These are phyloP conservation scores for Artemisia tridentata DNA, from an alignment of 129 eudicot genomes.

Conservation along the genomic window DNA sequence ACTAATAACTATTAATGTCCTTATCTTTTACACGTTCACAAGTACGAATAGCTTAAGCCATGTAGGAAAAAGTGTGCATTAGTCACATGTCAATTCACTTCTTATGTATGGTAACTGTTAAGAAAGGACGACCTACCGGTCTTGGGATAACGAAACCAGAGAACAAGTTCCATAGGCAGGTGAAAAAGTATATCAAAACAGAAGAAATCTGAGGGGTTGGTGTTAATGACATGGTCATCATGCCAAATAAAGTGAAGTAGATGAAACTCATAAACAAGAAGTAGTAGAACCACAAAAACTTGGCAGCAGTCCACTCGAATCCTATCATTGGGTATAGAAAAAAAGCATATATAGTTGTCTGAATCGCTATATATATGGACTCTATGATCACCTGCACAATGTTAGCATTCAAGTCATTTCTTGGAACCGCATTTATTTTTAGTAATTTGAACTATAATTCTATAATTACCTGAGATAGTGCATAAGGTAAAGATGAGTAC, in stretches of 20 bases:
- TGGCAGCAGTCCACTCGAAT: constrained; percentile 36
- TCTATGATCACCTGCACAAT: constrained; percentile 44
- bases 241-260: constrained; percentile 39
- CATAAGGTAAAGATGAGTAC: constrained; percentile 49
- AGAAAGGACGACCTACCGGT: constrained; percentile 15
- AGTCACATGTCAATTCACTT: not conserved
- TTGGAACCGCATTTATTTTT: not conserved
- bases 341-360: constrained; percentile 25
- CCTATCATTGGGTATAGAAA: constrained; percentile 38
- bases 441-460: not conserved
- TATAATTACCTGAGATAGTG: constrained; percentile 44
- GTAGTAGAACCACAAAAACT: constrained; percentile 38
- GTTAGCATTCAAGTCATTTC: constrained; percentile 4
- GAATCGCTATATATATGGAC: constrained; percentile 33
- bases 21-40: no score
- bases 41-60: no score
- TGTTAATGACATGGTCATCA: constrained; percentile 40
- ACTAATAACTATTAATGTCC: no score
- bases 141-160: constrained; percentile 36
- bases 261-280: constrained; percentile 32
- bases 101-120: not conserved
- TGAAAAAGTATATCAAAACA: constrained; percentile 32
- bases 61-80: no score
- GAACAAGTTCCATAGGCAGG: constrained; percentile 44
- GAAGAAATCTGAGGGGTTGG: constrained; percentile 39